A percentile compares a stretch with the other conserved stretches of the same genome.
Conservation (phyloP, 106 monocot genomes). For the Gastrodia elata region DNA sequence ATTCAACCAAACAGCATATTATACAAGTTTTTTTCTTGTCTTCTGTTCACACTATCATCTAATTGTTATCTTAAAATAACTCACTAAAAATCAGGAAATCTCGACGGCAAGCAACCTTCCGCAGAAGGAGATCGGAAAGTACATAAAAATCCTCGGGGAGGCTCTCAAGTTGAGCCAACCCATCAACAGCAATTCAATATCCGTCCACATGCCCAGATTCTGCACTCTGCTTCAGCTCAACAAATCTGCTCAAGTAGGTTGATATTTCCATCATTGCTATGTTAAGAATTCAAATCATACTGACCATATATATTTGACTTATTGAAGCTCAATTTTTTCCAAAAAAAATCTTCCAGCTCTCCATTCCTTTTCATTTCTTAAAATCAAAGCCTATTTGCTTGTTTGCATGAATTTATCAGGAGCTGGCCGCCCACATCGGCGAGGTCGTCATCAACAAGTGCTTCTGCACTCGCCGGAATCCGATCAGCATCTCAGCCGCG, state of each 20-base stretch:
- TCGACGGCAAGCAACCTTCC: conserved; percentile 90
- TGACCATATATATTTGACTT: not conserved
- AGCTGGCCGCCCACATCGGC: conserved; percentile 97
- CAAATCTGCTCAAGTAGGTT: conserved; percentile 88
- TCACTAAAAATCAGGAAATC: conserved; percentile 75
- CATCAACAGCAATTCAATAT: conserved; percentile 95
- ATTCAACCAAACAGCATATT: too few species aligned
- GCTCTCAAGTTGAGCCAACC: conserved; percentile 91
- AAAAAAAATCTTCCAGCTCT: too few species aligned
- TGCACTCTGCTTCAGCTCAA: conserved; percentile 96
- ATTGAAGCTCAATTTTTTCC: too few species aligned
- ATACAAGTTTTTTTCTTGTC: too few species aligned
- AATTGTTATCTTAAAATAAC: not conserved
- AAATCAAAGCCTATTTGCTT: too few species aligned
- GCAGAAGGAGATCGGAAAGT: conserved; percentile 97
- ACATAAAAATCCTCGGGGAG: conserved; percentile 96
- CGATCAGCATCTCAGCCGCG: conserved; percentile 96
- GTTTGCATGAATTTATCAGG: too few species aligned
- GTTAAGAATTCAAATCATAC: not conserved
- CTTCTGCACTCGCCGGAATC: conserved; percentile 93
- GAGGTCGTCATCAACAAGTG: conserved; percentile 97
- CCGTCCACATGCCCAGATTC: conserved; percentile 98
- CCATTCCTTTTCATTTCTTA: too few species aligned
- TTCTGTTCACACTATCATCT: not conserved
- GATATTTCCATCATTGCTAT: too few species aligned